Conservation (phyloP, 2,329 filamentous ascomycete species). For the Talaromyces amestolkiae region DNA sequence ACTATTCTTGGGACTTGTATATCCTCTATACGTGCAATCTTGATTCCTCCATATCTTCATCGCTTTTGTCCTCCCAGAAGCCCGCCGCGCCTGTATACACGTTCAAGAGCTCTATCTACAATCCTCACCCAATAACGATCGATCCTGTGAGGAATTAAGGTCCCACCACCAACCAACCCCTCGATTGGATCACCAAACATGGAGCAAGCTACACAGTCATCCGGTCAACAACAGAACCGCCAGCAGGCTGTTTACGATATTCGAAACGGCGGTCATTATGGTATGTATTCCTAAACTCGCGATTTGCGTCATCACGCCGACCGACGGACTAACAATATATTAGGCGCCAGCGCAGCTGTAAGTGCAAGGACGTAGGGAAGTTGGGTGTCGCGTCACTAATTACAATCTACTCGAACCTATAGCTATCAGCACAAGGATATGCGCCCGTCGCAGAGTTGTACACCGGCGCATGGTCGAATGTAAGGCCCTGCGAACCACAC, state of each 20-base stretch:
- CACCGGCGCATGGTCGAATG: conserved; percentile 92
- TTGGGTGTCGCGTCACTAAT: conserved; percentile 23
- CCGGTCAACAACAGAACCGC: conserved; percentile 60
- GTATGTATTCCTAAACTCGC: conserved; percentile 47
- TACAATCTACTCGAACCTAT: conserved; percentile 24
- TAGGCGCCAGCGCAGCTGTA: conserved; percentile 69
- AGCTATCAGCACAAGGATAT: conserved; percentile 84
- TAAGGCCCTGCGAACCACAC: conserved; percentile 43
- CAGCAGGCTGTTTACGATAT: conserved; percentile 69
- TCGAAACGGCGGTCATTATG: conserved; percentile 73
- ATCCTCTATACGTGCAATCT: neutral
- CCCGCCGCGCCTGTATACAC: conserved; percentile 2
- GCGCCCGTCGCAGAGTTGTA: conserved; percentile 88
- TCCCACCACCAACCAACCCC: conserved; percentile 11
- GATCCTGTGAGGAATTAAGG: conserved; percentile 12
- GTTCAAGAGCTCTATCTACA: conserved; percentile 2
- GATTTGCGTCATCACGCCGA: conserved; percentile 12
- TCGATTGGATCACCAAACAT: conserved; percentile 36
- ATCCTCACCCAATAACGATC: conserved; percentile 14
- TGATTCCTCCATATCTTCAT: neutral
- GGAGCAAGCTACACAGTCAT: conserved; percentile 56
- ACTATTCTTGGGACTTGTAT: neutral
- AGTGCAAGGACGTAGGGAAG: conserved; percentile 32
- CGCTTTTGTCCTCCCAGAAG: neutral
- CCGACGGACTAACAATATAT: neutral